A percentile compares a stretch with the other conserved stretches of the same genome.
Evolutionary conservation across 78 protist species (phyloP).

Genomic region (Cavenderia fasciculata): DNA sequence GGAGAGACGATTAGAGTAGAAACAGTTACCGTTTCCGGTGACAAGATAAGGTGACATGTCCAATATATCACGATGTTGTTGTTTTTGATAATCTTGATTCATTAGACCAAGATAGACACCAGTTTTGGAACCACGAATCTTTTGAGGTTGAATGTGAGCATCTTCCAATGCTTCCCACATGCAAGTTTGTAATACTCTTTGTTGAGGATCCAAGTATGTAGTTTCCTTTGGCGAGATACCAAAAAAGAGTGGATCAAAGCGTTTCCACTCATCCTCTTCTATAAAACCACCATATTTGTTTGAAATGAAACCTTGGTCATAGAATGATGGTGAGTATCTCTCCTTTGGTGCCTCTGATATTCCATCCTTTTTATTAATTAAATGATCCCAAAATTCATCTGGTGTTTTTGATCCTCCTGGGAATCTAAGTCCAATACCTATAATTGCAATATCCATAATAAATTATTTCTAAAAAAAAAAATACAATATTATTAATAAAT

Average conservation of each 20-base stretch:
- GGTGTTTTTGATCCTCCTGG: slow-evolving; percentile 70
- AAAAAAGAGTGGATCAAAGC: slow-evolving; percentile 74
- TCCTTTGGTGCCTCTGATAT: slow-evolving; percentile 45
- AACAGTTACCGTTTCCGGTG: slow-evolving; percentile 58
- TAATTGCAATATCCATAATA: slow-evolving; percentile 81
- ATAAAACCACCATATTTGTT: slow-evolving; percentile 67
- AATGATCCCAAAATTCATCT: slow-evolving; percentile 57
- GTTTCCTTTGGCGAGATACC: slow-evolving; percentile 81
- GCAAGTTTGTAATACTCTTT: slow-evolving; percentile 72
- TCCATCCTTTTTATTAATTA: slow-evolving; percentile 53
- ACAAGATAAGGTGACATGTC: slow-evolving; percentile 31
- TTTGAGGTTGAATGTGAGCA: slow-evolving; percentile 61
- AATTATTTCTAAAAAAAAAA: too few species aligned
- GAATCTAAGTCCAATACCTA: slow-evolving; percentile 81
- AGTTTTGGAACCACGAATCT: slow-evolving; percentile 51
- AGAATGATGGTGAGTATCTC: slow-evolving; percentile 41
- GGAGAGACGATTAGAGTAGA: slow-evolving; percentile 85
- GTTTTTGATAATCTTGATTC: slow-evolving; percentile 38
- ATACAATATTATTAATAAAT: too few species aligned
- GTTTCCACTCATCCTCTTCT: slow-evolving; percentile 21
- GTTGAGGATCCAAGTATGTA: slow-evolving; percentile 87
- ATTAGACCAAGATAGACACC: slow-evolving; percentile 69
- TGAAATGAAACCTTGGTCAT: slow-evolving; percentile 49
- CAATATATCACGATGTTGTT: not conserved
- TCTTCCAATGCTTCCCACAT: slow-evolving; percentile 77